Conservation (phyloP, 2,329 filamentous ascomycete species). For the Nigrograna mackinnonii region DNA sequence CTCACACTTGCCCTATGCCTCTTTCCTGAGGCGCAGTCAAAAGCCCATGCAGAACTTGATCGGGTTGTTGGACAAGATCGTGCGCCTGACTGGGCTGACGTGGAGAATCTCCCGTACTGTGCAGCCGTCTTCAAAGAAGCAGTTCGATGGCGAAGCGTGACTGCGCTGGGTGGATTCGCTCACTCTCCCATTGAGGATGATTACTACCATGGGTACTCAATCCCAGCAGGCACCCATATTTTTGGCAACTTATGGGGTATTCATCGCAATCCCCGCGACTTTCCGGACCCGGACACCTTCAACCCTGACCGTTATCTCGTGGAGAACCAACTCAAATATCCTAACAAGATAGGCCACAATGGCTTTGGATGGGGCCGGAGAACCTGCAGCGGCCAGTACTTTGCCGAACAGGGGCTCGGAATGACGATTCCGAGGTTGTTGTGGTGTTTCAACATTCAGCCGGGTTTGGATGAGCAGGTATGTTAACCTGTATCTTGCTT, state of each 20-base stretch:
- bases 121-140: constrained; percentile 12
- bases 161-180: constrained; percentile 31
- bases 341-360: no score
- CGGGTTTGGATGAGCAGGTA: no score
- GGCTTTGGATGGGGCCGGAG: no score
- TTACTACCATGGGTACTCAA: constrained; percentile 42
- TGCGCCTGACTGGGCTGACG: neutral
- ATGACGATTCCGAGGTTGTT: no score
- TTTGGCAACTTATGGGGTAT: constrained; percentile 44
- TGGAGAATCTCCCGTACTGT: neutral
- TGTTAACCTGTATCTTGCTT: no score
- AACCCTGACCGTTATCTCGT: constrained; percentile 11
- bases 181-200: constrained; percentile 50
- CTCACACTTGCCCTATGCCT: neutral
- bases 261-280: constrained; percentile 29
- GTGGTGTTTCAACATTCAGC: no score
- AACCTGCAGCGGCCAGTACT: no score
- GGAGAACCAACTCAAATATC: no score
- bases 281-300: constrained; percentile 19
- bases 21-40: neutral
- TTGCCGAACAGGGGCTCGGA: no score
- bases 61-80: neutral
- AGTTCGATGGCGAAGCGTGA: constrained; percentile 38
- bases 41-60: neutral
- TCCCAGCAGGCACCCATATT: constrained; percentile 45